Percentiles rank a stretch among this genome's conserved stretches.
Evolutionary conservation across 257 asterid species (phyloP).

Genomic region (Primulina tabacum): DNA sequence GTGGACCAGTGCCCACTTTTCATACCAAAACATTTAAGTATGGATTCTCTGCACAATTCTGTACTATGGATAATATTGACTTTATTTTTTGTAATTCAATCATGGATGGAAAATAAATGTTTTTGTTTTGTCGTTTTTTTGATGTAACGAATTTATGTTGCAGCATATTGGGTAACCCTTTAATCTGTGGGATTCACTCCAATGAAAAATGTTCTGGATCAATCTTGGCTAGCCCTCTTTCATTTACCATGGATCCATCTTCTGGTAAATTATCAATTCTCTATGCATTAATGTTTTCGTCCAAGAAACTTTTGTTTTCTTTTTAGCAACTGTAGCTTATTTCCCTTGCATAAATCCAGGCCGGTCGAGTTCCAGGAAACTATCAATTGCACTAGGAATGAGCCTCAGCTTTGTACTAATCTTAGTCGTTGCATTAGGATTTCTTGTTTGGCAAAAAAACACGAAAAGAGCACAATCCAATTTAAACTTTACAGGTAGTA

Average conservation of each 20-base stretch:
- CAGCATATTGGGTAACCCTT: constrained; percentile 79
- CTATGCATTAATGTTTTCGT: background rate
- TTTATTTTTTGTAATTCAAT: constrained; percentile 9
- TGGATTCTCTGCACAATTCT: constrained; percentile 29
- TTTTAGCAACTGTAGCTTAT: background rate
- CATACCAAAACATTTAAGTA: constrained; percentile 87
- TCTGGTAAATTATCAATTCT: constrained; percentile 32
- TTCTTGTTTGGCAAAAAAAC: constrained; percentile 54
- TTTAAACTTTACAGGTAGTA: constrained; percentile 54
- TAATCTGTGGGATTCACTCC: constrained; percentile 70
- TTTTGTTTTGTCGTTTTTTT: constrained; percentile 13
- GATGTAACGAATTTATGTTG: background rate
- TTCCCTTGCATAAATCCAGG: constrained; percentile 32
- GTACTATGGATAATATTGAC: constrained; percentile 8
- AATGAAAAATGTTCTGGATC: constrained; percentile 63
- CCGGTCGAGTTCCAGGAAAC: constrained; percentile 46
- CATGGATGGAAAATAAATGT: constrained; percentile 17
- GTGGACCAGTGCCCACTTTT: constrained; percentile 79
- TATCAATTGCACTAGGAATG: constrained; percentile 69
- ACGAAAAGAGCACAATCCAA: constrained; percentile 51
- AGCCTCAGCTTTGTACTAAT: constrained; percentile 53
- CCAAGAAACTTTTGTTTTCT: background rate
- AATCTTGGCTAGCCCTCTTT: constrained; percentile 46
- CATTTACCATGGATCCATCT: constrained; percentile 52
- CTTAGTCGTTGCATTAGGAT: constrained; percentile 31